These are phyloP conservation scores for Blechomonas ayalai DNA, from an alignment of 208 protist species.

Conservation along the genomic window DNA sequence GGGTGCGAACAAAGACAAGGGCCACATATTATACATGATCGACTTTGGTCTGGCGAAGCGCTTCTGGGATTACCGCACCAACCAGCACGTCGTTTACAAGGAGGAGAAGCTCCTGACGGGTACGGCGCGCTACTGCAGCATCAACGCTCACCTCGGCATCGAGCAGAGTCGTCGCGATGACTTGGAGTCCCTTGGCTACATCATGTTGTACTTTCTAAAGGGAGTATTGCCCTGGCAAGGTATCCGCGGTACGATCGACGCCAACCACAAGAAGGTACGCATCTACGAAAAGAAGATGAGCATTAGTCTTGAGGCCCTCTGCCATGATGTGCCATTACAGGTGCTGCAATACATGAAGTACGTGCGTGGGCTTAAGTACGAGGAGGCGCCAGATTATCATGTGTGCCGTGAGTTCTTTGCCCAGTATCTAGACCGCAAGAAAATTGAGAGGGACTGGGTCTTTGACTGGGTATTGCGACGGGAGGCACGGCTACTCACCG, in stretches of 20 bases:
- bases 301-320: slow-evolving; percentile 14
- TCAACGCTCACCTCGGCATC: slow-evolving; percentile 96
- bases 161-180: slow-evolving; percentile 87
- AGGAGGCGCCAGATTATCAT: slow-evolving; percentile 27
- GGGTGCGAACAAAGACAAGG: slow-evolving; percentile 11
- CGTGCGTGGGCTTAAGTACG: slow-evolving; percentile 23
- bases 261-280: slow-evolving; percentile 11
- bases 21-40: slow-evolving; percentile 76
- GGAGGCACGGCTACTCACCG: too few relatives aligned
- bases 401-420: slow-evolving; percentile 21
- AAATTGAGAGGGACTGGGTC: slow-evolving; percentile 5
- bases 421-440: slow-evolving; percentile 3
- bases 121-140: slow-evolving; percentile 95
- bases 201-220: slow-evolving; percentile 75
- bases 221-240: slow-evolving; percentile 79
- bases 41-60: slow-evolving; percentile 97
- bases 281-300: slow-evolving; percentile 38
- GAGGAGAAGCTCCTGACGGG: slow-evolving; percentile 96
- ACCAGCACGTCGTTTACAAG: slow-evolving; percentile 93
- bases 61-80: slow-evolving; percentile 87
- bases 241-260: slow-evolving; percentile 29
- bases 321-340: slow-evolving; percentile 15
- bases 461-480: slow-evolving; percentile 15
- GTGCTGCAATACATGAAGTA: slow-evolving; percentile 21
- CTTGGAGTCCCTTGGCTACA: slow-evolving; percentile 71